Base-by-base conservation (phyloP, 306 rosid species). In the Phaseolus lunatus region DNA sequence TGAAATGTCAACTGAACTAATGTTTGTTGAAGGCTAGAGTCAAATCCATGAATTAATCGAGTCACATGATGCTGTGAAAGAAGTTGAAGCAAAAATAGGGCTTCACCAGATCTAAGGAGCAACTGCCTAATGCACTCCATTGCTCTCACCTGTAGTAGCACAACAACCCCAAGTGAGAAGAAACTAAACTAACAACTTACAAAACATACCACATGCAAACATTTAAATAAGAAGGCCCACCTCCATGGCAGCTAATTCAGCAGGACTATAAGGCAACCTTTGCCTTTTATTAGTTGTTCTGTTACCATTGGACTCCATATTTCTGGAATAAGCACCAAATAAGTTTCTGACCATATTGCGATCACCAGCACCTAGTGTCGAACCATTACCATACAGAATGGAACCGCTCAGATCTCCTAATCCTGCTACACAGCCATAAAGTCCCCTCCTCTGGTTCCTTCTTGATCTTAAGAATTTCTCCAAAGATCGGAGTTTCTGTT, bases 241-340 rank as follows among this genome's bases (percentile, higher is more conserved):
- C 97, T 95, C 99, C 97, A 95, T 88, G 84, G 99, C 99, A 78
- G 99, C 97, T 85, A 95, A 86, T 77, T 95, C 99, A 41, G 97
- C 97, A 23, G 99, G 96, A 87, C 93, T 90, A 75, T 90, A 92
- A 2, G 97, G 99, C 80, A 95, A 82, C 81, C 97, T 86, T 81
- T 87, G 97, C 85, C 97, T 92, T 82, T 95, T 95, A 85, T 86
- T 92, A 77, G 96, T 59, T 22, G 86, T 61, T 72, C 88, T 90
- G 69, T 87, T 83, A 54, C 92, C 93, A 86, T 81, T 87, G 78
- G 96, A 84, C 77, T 90, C 97, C 76, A 85, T 68, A 81, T 76
- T 88, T 67, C 93, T 86, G 24, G 97, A 85, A 84, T 95, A 82
- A 3, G 97, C 81, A 85, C 97, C 92, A 67, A 95, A 95, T 74